Evolutionary conservation across 2,329 filamentous ascomycete species (phyloP).

Genomic region (Tolypocladium pustulatum): DNA sequence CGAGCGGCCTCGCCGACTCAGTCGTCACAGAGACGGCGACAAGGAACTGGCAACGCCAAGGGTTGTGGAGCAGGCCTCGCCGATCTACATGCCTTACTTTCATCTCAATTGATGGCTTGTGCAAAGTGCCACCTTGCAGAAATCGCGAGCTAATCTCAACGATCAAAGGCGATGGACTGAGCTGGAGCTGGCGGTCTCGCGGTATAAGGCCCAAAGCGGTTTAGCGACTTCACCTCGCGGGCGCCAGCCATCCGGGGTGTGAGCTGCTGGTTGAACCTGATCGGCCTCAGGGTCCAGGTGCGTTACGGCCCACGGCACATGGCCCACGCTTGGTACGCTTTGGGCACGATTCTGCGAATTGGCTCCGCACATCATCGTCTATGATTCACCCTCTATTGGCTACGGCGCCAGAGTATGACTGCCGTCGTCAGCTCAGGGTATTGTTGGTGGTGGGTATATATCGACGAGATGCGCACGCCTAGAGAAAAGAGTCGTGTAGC

Average conservation of each 20-base stretch:
- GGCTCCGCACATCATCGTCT: neutral
- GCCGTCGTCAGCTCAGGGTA: neutral
- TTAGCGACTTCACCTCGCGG: neutral
- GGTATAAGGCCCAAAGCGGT: neutral
- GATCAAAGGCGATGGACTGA: neutral
- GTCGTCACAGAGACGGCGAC: too few relatives aligned
- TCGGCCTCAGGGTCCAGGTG: neutral
- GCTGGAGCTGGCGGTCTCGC: neutral
- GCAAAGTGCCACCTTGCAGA: neutral
- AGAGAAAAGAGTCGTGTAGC: neutral
- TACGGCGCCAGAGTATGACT: neutral
- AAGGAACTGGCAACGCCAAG: neutral
- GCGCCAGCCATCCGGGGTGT: neutral
- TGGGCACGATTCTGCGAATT: conserved; percentile 1
- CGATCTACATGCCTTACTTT: neutral
- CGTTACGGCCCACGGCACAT: neutral
- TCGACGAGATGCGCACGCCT: neutral
- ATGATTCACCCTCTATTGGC: neutral
- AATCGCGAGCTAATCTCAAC: neutral
- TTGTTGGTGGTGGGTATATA: neutral
- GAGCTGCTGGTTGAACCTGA: neutral
- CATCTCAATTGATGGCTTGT: neutral
- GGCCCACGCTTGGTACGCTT: neutral
- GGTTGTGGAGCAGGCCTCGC: neutral
- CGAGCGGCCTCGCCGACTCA: neutral